These are phyloP conservation scores for Coemansia interrupta DNA, from an alignment of 192 early-diverging fungal species.

Conservation along the genomic window DNA sequence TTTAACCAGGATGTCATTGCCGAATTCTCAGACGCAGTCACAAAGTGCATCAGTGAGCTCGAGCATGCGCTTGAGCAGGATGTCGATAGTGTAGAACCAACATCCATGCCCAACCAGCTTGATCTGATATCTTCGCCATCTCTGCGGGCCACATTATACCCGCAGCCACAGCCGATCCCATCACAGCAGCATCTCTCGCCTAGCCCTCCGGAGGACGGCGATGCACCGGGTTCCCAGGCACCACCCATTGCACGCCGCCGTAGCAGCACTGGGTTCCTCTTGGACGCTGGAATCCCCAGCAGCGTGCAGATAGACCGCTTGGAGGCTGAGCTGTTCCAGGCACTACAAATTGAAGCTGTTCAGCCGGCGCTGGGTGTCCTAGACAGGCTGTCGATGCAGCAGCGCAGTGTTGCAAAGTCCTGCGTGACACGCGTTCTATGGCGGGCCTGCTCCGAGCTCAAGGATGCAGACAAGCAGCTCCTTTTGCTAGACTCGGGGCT, in stretches of 20 bases:
- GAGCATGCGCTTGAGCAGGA: constrained; percentile 58
- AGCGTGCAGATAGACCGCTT: constrained; percentile 41
- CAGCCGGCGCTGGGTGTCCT: constrained; percentile 16
- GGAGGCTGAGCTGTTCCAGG: constrained; percentile 47
- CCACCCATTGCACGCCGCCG: constrained; percentile 8
- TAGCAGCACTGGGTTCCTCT: constrained; percentile 25
- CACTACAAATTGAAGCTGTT: constrained; percentile 10
- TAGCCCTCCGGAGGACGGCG: constrained; percentile 4
- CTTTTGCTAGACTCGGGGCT: constrained; percentile 62
- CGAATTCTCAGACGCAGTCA: constrained; percentile 82
- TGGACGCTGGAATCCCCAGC: constrained; percentile 24
- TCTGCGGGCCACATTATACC: constrained; percentile 10
- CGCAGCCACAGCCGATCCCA: constrained; percentile 6
- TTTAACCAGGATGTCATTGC: constrained; percentile 92
- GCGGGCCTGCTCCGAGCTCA: constrained; percentile 50
- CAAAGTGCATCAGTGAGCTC: constrained; percentile 70
- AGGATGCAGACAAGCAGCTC: constrained; percentile 35
- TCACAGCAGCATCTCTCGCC: neutral
- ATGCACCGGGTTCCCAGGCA: constrained; percentile 14
- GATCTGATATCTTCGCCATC: constrained; percentile 44
- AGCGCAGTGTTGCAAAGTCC: constrained; percentile 36
- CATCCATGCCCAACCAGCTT: constrained; percentile 22
- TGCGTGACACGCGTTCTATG: constrained; percentile 47
- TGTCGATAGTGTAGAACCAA: constrained; percentile 18
- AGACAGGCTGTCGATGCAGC: constrained; percentile 18